These are phyloP conservation scores for Ganoderma resinaceum DNA, from an alignment of 1,284 basidiomycete species.

Conservation along the genomic window DNA sequence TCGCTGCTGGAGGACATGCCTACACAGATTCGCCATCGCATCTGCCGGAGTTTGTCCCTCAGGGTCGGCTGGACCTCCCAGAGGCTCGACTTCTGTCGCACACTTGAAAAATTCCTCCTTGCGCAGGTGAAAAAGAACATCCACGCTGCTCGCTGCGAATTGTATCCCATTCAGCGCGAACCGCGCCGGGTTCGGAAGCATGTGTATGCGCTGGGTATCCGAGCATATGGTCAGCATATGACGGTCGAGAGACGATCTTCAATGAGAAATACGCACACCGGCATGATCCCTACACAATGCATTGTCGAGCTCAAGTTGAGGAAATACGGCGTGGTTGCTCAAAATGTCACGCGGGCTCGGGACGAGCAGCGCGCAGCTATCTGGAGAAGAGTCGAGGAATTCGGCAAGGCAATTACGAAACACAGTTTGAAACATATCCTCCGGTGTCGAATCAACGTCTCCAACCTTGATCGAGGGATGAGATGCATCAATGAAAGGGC, in stretches of 20 bases:
- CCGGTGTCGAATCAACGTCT: slow-evolving; percentile 69
- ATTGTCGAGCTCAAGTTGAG: slow-evolving; percentile 77
- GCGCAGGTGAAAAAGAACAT: slow-evolving; percentile 88
- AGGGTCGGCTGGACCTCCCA: slow-evolving; percentile 39
- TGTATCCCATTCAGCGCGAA: slow-evolving; percentile 88
- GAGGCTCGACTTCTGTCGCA: slow-evolving; percentile 69
- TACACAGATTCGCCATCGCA: slow-evolving; percentile 78
- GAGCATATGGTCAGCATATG: not conserved
- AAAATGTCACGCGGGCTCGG: slow-evolving; percentile 87
- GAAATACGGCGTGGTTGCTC: slow-evolving; percentile 84
- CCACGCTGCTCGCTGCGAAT: slow-evolving; percentile 83
- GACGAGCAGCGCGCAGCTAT: slow-evolving; percentile 77
- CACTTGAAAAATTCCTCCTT: slow-evolving; percentile 85
- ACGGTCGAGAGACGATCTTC: not conserved
- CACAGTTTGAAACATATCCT: slow-evolving; percentile 73
- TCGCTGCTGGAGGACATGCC: slow-evolving; percentile 87
- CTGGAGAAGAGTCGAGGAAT: slow-evolving; percentile 69
- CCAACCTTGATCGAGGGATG: slow-evolving; percentile 81
- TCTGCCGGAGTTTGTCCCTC: slow-evolving; percentile 64
- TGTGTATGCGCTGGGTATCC: slow-evolving; percentile 65
- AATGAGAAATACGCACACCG: slow-evolving; percentile 48
- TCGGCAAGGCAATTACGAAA: slow-evolving; percentile 67
- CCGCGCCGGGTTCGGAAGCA: slow-evolving; percentile 87
- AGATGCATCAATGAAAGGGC: slow-evolving; percentile 86
- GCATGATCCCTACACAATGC: slow-evolving; percentile 49